A percentile compares a stretch with the other conserved stretches of the same genome.
Conservation (phyloP, 1,284 basidiomycete species). For the Sporisorium graminicola region DNA sequence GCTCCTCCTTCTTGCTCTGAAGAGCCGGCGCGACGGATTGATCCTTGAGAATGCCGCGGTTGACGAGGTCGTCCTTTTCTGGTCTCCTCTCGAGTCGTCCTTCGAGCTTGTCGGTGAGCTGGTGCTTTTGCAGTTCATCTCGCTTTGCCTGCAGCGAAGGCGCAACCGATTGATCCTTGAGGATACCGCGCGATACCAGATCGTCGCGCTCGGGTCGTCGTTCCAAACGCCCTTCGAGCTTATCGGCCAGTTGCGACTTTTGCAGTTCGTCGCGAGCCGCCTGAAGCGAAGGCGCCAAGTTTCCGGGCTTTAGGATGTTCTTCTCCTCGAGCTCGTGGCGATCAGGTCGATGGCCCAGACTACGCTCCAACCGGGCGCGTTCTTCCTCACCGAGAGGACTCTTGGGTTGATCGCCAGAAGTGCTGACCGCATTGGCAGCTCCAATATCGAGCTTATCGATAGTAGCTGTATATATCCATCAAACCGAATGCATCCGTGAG, state of each 20-base stretch:
- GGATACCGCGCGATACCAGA: slow-evolving; percentile 51
- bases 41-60: slow-evolving; percentile 70
- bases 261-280: slow-evolving; percentile 54
- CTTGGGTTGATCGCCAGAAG: slow-evolving; percentile 10
- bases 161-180: slow-evolving; percentile 77
- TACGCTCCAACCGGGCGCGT: slow-evolving; percentile 73
- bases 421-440: slow-evolving; percentile 23
- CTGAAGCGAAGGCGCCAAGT: slow-evolving; percentile 57
- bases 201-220: slow-evolving; percentile 57
- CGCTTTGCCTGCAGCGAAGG: slow-evolving; percentile 78
- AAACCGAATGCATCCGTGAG: background rate
- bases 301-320: slow-evolving; percentile 45
- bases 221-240: slow-evolving; percentile 54
- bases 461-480: background rate
- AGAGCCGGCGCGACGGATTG: slow-evolving; percentile 78
- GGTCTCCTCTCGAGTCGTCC: slow-evolving; percentile 47
- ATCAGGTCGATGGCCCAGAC: slow-evolving; percentile 75
- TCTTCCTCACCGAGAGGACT: slow-evolving; percentile 29
- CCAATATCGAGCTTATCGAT: slow-evolving; percentile 26
- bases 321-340: slow-evolving; percentile 74
- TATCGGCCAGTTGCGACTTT: slow-evolving; percentile 54
- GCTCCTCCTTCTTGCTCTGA: slow-evolving; percentile 76
- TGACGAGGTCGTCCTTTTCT: slow-evolving; percentile 48
- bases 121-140: slow-evolving; percentile 72
- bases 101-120: slow-evolving; percentile 52